phyloP scores from a whole-genome alignment of 2,329 filamentous ascomycete species.

The Drechslerella coelobrocha region DNA sequence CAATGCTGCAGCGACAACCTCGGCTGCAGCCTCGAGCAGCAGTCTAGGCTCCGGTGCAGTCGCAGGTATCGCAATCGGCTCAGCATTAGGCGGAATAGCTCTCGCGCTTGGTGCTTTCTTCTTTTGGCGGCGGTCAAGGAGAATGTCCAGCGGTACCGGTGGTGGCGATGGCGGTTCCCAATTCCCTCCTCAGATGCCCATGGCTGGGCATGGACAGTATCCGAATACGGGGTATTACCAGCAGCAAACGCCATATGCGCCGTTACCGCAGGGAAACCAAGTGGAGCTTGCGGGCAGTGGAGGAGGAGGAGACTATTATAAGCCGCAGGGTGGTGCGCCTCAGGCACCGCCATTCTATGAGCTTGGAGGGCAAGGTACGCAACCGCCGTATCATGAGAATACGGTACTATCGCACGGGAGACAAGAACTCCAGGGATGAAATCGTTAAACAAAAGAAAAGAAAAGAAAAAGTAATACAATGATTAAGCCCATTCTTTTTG shows the following conservation, averaged over 20 bases:
- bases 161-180: neutral
- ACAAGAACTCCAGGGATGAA: slow-evolving; percentile 32
- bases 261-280: slow-evolving; percentile 19
- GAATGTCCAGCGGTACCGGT: slow-evolving; percentile 8
- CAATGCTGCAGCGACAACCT: slow-evolving; percentile 1
- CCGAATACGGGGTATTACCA: slow-evolving; percentile 42
- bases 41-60: slow-evolving; percentile 36
- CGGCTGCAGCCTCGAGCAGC: neutral
- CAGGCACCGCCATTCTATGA: slow-evolving; percentile 19
- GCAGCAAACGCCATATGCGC: slow-evolving; percentile 33
- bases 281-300: slow-evolving; percentile 6
- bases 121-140: slow-evolving; percentile 33
- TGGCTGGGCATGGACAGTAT: slow-evolving; percentile 14
- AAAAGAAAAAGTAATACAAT: no score
- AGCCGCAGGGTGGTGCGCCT: slow-evolving; percentile 4
- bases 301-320: slow-evolving; percentile 20
- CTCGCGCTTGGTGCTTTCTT: slow-evolving; percentile 42
- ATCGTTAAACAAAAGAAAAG: neutral
- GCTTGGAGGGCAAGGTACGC: slow-evolving; percentile 15
- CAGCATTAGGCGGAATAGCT: slow-evolving; percentile 34
- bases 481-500: neutral
- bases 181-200: slow-evolving; percentile 31
- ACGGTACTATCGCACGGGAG: slow-evolving; percentile 20
- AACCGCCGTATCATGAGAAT: neutral
- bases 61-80: slow-evolving; percentile 42